phyloP scores from a whole-genome alignment of 768 basidiomycete genomes.

The Hortiboletus campestris region DNA sequence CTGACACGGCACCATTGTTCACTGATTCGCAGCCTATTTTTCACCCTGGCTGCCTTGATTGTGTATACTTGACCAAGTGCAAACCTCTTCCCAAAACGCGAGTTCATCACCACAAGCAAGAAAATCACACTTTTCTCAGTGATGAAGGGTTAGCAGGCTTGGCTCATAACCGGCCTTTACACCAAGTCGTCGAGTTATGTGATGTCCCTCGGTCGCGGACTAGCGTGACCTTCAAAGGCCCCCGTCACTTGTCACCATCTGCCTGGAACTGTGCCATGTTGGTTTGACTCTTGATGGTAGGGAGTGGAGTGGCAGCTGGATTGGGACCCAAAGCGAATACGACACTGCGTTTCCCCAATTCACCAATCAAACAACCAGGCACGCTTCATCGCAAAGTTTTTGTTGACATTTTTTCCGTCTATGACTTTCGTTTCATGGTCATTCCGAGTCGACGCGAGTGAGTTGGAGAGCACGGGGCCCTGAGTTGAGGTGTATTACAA shows the following conservation, averaged over 20 bases:
- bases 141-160: not conserved
- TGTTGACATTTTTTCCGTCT: not conserved
- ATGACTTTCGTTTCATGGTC: too few species aligned
- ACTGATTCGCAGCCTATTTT: too few species aligned
- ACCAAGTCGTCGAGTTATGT: not conserved
- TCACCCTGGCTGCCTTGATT: too few species aligned
- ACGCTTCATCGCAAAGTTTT: not conserved
- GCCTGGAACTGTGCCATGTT: not conserved
- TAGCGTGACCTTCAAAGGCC: not conserved
- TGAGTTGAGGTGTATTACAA: not conserved
- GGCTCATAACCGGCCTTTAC: not conserved
- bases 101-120: too few species aligned
- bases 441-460: not conserved
- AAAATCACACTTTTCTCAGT: not conserved
- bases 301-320: too few species aligned
- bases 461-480: not conserved
- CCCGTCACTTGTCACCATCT: not conserved
- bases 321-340: not conserved
- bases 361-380: not conserved
- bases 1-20: too few species aligned
- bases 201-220: not conserved
- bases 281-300: not conserved
- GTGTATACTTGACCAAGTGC: too few species aligned
- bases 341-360: not conserved
- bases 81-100: too few species aligned